A percentile compares a stretch with the other conserved stretches of the same genome.
These are phyloP conservation scores for Pleurotus cornucopiae DNA, from an alignment of 768 basidiomycete genomes.

Conservation along the genomic window DNA sequence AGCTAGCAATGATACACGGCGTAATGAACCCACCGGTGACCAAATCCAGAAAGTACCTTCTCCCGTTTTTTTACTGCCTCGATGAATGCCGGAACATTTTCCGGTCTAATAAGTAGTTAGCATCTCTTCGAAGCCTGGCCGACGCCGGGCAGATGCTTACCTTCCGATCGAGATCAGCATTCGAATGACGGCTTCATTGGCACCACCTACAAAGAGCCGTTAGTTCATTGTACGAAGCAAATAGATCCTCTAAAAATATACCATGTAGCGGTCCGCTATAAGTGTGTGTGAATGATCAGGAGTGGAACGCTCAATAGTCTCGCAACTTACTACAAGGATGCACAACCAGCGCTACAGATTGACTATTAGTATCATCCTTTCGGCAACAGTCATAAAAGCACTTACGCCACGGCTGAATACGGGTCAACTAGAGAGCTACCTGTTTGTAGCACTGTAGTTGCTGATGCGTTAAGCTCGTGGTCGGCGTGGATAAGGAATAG, in stretches of 20 bases:
- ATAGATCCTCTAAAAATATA: slow-evolving; percentile 16
- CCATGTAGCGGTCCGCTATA: slow-evolving; percentile 70
- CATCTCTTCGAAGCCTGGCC: neutral
- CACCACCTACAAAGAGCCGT: slow-evolving; percentile 51
- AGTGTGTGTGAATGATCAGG: neutral
- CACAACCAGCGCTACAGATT: slow-evolving; percentile 67
- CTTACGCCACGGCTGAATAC: slow-evolving; percentile 78
- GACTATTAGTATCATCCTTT: neutral
- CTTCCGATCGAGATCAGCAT: slow-evolving; percentile 89
- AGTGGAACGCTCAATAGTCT: neutral
- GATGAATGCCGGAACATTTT: slow-evolving; percentile 81
- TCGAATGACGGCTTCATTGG: slow-evolving; percentile 91
- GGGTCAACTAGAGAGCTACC: slow-evolving; percentile 89
- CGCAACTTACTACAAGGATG: slow-evolving; percentile 76
- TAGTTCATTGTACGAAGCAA: neutral
- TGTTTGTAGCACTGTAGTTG: slow-evolving; percentile 84
- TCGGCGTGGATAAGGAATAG: slow-evolving; percentile 88
- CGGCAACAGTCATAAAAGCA: neutral
- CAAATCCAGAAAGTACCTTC: slow-evolving; percentile 87
- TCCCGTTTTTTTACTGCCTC: slow-evolving; percentile 86
- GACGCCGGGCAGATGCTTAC: slow-evolving; percentile 30
- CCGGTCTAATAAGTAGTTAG: slow-evolving; percentile 43
- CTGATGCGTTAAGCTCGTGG: slow-evolving; percentile 86
- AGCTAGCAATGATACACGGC: too few species aligned
- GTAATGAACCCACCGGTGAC: slow-evolving; percentile 57